A percentile compares a stretch with the other conserved stretches of the same genome.
These are phyloP conservation scores for Hypoxylon sp. DNA, from an alignment of 2,329 filamentous ascomycete genomes.

Conservation along the genomic window DNA sequence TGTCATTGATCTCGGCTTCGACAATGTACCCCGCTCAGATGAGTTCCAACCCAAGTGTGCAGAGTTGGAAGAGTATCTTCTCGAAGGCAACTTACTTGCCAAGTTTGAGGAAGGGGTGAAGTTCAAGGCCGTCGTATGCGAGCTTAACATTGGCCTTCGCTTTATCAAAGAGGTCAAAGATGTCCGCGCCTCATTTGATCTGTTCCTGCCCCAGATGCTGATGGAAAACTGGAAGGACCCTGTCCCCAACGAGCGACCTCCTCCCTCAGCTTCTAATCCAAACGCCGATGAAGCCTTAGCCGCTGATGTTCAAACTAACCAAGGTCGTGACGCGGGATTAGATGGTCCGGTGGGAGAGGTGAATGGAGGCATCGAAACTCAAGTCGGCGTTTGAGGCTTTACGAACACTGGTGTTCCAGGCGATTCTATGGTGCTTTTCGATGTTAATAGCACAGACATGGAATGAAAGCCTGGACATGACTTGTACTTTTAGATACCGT, in stretches of 20 bases:
- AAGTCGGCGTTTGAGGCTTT: background rate
- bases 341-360: background rate
- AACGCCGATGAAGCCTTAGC: conserved; percentile 50
- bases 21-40: conserved; percentile 56
- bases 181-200: conserved; percentile 74
- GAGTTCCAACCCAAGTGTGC: conserved; percentile 49
- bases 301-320: conserved; percentile 16
- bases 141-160: conserved; percentile 71
- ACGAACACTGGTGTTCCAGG: background rate
- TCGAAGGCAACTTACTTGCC: conserved; percentile 72
- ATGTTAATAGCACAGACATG: conserved; percentile 1
- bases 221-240: conserved; percentile 78
- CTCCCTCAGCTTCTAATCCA: conserved; percentile 61
- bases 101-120: conserved; percentile 77
- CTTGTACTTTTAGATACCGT: conserved; percentile 18
- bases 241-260: conserved; percentile 59
- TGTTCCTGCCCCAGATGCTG: conserved; percentile 76
- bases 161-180: conserved; percentile 74
- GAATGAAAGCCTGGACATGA: conserved; percentile 8
- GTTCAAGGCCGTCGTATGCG: conserved; percentile 67
- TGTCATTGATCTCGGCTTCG: conserved; percentile 65
- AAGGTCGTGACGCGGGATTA: background rate
- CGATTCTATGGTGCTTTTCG: background rate
- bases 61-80: conserved; percentile 66
- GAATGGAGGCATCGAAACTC: background rate